Conservation (phyloP, 768 basidiomycete genomes). For the Auriscalpium vulgare region DNA sequence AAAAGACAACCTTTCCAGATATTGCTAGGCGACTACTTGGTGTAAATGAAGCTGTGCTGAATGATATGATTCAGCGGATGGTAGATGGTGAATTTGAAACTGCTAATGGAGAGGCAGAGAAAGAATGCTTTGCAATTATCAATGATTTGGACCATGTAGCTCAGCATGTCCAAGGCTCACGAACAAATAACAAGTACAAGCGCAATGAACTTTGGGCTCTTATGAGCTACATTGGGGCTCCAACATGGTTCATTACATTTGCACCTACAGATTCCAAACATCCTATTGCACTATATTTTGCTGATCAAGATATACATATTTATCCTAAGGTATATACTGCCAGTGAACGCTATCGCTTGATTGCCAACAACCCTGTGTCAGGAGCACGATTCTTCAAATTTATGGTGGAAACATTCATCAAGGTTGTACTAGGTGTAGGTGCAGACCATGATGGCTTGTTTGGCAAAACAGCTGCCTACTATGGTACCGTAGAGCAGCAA, state of each 20-base stretch:
- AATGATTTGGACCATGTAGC: conserved; percentile 10
- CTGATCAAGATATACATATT: conserved; percentile 2
- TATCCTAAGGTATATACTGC: neutral
- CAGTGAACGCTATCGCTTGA: neutral
- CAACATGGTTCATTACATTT: conserved; percentile 18
- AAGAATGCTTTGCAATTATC: conserved; percentile 6
- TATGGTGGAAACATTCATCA: conserved; percentile 7
- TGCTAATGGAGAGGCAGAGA: conserved; percentile 6
- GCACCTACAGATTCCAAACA: conserved; percentile 15
- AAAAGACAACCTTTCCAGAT: conserved; percentile 1
- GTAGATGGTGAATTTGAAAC: neutral
- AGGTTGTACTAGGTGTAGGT: neutral
- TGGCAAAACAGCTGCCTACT: conserved; percentile 14
- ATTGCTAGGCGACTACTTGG: conserved; percentile 3
- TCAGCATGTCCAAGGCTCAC: conserved; percentile 12
- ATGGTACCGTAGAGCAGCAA: conserved; percentile 7
- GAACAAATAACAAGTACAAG: conserved; percentile 6
- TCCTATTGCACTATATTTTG: conserved; percentile 13
- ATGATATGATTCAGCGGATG: neutral
- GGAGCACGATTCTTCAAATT: conserved; percentile 14
- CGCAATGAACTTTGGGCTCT: conserved; percentile 16
- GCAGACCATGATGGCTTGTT: conserved; percentile 3
- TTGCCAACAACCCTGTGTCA: conserved; percentile 11
- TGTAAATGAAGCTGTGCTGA: conserved; percentile 1
- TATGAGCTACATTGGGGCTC: conserved; percentile 9